Evolutionary conservation across 1,284 basidiomycete species (phyloP).

Genomic region (Cryptococcus sp.): DNA sequence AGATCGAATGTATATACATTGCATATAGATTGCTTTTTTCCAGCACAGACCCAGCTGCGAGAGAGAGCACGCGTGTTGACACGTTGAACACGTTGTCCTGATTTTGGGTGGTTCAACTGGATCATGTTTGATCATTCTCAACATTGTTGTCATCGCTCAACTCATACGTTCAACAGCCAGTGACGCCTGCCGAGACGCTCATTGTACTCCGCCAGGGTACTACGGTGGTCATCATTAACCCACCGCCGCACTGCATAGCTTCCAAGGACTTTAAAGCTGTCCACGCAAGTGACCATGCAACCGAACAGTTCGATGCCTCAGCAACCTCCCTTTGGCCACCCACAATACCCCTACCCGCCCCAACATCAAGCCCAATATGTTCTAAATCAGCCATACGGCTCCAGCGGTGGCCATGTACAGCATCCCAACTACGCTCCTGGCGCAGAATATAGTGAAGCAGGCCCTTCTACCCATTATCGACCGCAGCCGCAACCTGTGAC

Average conservation of each 20-base stretch:
- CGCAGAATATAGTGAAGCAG: not conserved
- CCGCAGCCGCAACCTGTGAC: not conserved
- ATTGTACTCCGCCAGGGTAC: too few species aligned
- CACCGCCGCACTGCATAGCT: too few species aligned
- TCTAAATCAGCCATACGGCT: not conserved
- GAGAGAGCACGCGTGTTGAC: not conserved
- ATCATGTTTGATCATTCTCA: not conserved
- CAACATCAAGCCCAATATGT: not conserved
- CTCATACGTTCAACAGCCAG: not conserved
- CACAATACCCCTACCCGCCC: not conserved
- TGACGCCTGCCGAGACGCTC: too few species aligned
- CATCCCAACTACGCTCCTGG: not conserved
- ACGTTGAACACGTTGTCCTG: not conserved
- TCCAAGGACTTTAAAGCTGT: too few species aligned
- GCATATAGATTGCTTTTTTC: not conserved
- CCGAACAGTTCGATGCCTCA: constrained; percentile 1
- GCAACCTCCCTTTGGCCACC: not conserved
- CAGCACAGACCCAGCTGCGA: not conserved
- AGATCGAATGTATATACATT: not conserved
- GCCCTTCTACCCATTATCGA: not conserved
- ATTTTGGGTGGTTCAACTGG: not conserved
- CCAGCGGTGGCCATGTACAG: not conserved
- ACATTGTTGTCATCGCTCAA: not conserved
- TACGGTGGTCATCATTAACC: too few species aligned
- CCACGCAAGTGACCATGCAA: too few species aligned